Percentiles rank a stretch among this genome's conserved stretches.
Evolutionary conservation across 169 alveolate species (phyloP).

Genomic region (Besnoitia besnoiti): DNA sequence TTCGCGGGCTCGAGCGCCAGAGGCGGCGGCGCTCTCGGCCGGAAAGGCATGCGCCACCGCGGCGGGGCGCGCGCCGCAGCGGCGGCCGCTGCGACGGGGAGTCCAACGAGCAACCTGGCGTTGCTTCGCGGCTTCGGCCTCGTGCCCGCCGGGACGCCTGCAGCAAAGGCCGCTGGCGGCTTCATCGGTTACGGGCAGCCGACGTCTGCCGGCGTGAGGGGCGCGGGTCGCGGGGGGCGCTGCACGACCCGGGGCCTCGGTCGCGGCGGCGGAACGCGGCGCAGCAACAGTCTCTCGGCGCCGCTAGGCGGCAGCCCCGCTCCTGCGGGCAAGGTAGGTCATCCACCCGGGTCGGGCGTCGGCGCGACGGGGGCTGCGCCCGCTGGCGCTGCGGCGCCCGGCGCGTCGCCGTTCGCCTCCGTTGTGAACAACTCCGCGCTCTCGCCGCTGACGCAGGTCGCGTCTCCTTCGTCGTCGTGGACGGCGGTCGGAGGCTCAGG

Average conservation of each 20-base stretch:
- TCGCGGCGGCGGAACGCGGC: background rate
- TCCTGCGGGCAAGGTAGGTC: no score
- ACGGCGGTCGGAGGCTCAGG: background rate
- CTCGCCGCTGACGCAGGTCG: background rate
- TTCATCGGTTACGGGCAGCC: background rate
- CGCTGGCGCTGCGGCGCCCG: background rate
- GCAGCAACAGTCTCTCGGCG: background rate
- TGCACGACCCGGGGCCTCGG: background rate
- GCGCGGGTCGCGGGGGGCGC: background rate
- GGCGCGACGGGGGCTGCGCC: background rate
- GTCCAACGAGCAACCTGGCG: background rate
- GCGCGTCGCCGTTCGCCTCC: background rate
- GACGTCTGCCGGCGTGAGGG: background rate
- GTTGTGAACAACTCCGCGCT: background rate
- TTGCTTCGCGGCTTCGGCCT: background rate
- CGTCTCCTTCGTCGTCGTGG: background rate
- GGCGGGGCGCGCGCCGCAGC: background rate
- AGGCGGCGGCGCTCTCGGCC: background rate
- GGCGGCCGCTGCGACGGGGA: background rate
- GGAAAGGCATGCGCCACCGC: background rate
- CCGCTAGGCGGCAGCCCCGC: background rate
- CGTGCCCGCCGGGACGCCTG: background rate
- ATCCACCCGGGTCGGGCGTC: no score
- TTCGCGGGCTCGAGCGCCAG: background rate
- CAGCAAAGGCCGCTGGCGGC: background rate